Evolutionary conservation across 176 grass and related monocot species (phyloP).

Genomic region (Poa pratensis): DNA sequence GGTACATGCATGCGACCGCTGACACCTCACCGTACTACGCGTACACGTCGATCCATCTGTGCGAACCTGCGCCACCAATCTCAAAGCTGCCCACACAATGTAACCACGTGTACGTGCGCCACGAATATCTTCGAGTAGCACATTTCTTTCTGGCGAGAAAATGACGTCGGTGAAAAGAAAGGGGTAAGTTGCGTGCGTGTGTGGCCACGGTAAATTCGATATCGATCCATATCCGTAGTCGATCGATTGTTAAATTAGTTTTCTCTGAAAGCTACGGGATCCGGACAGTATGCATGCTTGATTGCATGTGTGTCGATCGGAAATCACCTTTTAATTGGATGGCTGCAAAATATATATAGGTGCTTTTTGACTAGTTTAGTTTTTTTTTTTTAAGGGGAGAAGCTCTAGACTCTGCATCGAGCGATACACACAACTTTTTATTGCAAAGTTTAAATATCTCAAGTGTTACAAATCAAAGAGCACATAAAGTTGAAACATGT

Average conservation of each 20-base stretch:
- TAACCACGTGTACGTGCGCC: slow-evolving; percentile 12
- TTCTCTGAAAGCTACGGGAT: neutral
- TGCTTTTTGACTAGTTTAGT: slow-evolving; percentile 43
- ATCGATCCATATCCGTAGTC: neutral
- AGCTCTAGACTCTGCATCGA: no score
- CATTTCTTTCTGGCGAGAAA: no score
- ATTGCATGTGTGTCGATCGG: slow-evolving; percentile 18
- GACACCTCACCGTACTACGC: neutral
- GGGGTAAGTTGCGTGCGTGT: neutral
- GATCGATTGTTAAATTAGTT: neutral
- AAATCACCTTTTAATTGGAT: slow-evolving; percentile 8
- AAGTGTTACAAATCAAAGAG: no score
- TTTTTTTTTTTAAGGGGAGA: no score
- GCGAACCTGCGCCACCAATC: neutral
- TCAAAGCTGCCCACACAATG: neutral
- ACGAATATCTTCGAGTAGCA: no score
- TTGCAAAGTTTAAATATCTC: no score
- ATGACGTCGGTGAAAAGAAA: neutral
- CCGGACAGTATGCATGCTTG: neutral
- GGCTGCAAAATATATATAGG: no score
- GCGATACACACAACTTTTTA: no score
- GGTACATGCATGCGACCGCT: neutral
- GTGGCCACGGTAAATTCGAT: slow-evolving; percentile 16
- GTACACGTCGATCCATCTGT: neutral
- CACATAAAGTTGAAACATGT: no score